Conservation (phyloP, 2,329 filamentous ascomycete species). For the Xylogone sp. region DNA sequence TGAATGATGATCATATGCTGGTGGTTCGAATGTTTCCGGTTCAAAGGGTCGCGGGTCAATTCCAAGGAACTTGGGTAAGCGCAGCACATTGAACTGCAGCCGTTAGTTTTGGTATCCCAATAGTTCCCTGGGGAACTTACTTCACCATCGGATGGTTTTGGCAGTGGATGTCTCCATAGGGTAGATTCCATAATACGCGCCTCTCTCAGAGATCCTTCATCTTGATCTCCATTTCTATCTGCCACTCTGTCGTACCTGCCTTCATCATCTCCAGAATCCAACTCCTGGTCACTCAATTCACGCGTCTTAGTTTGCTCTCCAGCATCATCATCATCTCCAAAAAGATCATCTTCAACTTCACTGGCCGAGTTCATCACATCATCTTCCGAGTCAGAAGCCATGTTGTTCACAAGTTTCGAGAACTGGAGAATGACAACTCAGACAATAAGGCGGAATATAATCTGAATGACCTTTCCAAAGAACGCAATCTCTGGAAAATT, state of each 20-base stretch:
- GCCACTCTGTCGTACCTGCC: slow-evolving; percentile 57
- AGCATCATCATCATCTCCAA: slow-evolving; percentile 50
- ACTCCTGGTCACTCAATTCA: slow-evolving; percentile 55
- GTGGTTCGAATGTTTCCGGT: slow-evolving; percentile 62
- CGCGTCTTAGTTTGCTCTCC: slow-evolving; percentile 26
- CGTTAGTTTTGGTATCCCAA: slow-evolving; percentile 13
- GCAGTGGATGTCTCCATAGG: slow-evolving; percentile 65
- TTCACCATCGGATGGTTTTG: slow-evolving; percentile 67
- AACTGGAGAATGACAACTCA: too few species aligned
- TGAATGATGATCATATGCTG: slow-evolving; percentile 52
- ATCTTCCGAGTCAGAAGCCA: slow-evolving; percentile 22
- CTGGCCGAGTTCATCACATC: slow-evolving; percentile 33
- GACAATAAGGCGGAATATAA: too few species aligned
- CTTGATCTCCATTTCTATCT: slow-evolving; percentile 31
- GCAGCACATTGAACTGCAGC: slow-evolving; percentile 61
- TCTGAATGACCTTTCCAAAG: not conserved
- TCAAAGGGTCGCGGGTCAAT: slow-evolving; percentile 66
- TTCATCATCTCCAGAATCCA: slow-evolving; percentile 60
- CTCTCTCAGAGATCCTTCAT: slow-evolving; percentile 26
- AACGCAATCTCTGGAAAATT: not conserved
- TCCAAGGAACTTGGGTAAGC: slow-evolving; percentile 68
- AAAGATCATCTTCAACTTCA: slow-evolving; percentile 57
- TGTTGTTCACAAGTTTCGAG: not conserved
- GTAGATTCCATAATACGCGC: slow-evolving; percentile 60
- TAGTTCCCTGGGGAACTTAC: slow-evolving; percentile 36